Conservation (phyloP, 768 basidiomycete genomes). For the Agrocybe chaxingu region DNA sequence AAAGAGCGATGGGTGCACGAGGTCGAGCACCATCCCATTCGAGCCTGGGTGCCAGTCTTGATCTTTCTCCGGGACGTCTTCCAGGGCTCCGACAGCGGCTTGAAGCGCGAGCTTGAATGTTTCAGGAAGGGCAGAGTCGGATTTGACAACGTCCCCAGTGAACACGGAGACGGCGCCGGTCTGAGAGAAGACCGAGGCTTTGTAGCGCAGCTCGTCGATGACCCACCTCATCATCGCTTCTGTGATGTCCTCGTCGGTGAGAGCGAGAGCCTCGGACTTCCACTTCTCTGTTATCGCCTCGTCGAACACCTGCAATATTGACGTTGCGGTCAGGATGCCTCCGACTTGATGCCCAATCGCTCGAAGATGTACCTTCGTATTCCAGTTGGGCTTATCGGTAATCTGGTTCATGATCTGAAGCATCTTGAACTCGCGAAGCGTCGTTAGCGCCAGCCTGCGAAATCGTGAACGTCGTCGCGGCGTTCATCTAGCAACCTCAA, state of each 20-base stretch:
- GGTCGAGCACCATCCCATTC: slow-evolving; percentile 38
- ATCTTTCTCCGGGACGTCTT: slow-evolving; percentile 29
- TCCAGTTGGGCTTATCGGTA: slow-evolving; percentile 32
- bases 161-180: slow-evolving; percentile 19
- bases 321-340: neutral
- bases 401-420: slow-evolving; percentile 30
- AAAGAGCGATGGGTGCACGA: slow-evolving; percentile 44
- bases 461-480: no score
- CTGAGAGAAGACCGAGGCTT: slow-evolving; percentile 6
- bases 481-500: no score
- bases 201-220: slow-evolving; percentile 24
- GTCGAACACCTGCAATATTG: slow-evolving; percentile 16
- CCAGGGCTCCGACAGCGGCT: slow-evolving; percentile 25
- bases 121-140: slow-evolving; percentile 27
- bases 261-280: slow-evolving; percentile 20
- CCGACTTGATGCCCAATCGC: neutral
- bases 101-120: slow-evolving; percentile 21
- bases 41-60: slow-evolving; percentile 48
- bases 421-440: slow-evolving; percentile 31
- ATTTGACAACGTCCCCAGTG: slow-evolving; percentile 27
- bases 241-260: slow-evolving; percentile 16
- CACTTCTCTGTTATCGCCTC: slow-evolving; percentile 20
- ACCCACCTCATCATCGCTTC: slow-evolving; percentile 24
- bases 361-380: slow-evolving; percentile 21
- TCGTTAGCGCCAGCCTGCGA: slow-evolving; percentile 17